Evolutionary conservation across 2,329 filamentous ascomycete genomes (phyloP).

Genomic region (Endocalyx cinctus): DNA sequence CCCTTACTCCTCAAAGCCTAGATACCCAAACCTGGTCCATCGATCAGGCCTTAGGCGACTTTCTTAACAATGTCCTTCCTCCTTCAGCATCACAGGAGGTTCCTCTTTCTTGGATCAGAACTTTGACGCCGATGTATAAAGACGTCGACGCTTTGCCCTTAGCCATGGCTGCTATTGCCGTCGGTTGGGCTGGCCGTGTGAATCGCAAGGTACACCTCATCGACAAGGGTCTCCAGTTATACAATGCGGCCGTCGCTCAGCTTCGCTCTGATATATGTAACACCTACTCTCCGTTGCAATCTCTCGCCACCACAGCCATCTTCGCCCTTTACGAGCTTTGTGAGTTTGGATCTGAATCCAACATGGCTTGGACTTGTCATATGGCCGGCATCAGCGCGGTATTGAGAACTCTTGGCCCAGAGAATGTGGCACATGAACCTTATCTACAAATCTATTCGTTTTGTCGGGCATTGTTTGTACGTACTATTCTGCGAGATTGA

Average conservation of each 20-base stretch:
- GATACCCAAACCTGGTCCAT: conserved; percentile 9
- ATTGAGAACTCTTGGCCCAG: conserved; percentile 11
- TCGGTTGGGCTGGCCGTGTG: conserved; percentile 15
- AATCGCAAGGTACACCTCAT: conserved; percentile 9
- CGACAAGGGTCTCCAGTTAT: conserved; percentile 14
- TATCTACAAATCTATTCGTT: conserved; percentile 13
- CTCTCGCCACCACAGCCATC: conserved; percentile 12
- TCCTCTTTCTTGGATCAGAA: conserved; percentile 13
- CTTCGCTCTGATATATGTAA: conserved; percentile 12
- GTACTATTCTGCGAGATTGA: conserved; percentile 1
- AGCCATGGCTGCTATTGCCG: conserved; percentile 16
- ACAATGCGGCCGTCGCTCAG: conserved; percentile 13
- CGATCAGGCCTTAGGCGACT: conserved; percentile 12
- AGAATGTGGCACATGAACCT: conserved; percentile 11
- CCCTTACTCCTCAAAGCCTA: conserved; percentile 6
- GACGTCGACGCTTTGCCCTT: conserved; percentile 15
- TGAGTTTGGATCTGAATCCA: conserved; percentile 14
- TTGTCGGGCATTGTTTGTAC: conserved; percentile 14
- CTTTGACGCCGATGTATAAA: conserved; percentile 10
- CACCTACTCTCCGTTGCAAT: conserved; percentile 9
- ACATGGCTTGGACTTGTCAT: conserved; percentile 15
- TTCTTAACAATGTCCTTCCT: conserved; percentile 12
- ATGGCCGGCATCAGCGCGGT: conserved; percentile 13
- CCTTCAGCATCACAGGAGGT: conserved; percentile 9
- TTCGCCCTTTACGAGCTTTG: conserved; percentile 16